These are phyloP conservation scores for Scutellaria galericulata DNA, from an alignment of 257 asterid genomes.

Conservation along the genomic window DNA sequence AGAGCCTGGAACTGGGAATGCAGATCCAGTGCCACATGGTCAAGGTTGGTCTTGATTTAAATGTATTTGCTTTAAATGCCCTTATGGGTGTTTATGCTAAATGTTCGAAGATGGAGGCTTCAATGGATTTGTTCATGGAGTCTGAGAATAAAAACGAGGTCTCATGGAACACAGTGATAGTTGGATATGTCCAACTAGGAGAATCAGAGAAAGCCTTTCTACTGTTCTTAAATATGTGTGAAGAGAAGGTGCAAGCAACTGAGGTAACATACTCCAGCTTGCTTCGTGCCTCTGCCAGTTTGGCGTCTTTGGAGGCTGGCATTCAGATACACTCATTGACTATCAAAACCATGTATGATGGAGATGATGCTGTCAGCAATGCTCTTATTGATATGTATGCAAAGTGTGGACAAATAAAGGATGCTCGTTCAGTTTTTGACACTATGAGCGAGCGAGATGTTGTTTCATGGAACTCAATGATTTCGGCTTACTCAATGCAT, in stretches of 20 bases:
- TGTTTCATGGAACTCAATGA: constrained; percentile 86
- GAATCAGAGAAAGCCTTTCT: constrained; percentile 72
- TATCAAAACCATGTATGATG: constrained; percentile 64
- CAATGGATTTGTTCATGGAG: constrained; percentile 61
- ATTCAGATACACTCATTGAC: constrained; percentile 70
- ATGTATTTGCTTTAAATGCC: constrained; percentile 75
- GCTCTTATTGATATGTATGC: constrained; percentile 92
- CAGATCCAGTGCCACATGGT: constrained; percentile 70
- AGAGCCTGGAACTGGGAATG: constrained; percentile 61
- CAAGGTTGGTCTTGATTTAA: constrained; percentile 67
- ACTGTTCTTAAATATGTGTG: constrained; percentile 64
- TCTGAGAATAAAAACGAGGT: constrained; percentile 65
- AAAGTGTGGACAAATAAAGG: constrained; percentile 78
- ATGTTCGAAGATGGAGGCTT: constrained; percentile 68
- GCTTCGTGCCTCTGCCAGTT: constrained; percentile 82
- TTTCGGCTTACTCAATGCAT: constrained; percentile 92
- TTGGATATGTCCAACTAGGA: constrained; percentile 76
- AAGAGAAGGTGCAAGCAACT: constrained; percentile 61
- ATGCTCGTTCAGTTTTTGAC: constrained; percentile 77
- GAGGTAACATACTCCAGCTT: constrained; percentile 84
- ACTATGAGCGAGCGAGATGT: constrained; percentile 53
- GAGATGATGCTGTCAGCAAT: constrained; percentile 74
- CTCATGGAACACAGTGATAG: constrained; percentile 93
- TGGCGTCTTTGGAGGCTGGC: constrained; percentile 85
- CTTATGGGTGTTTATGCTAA: constrained; percentile 94